These are phyloP conservation scores for Cercospora sp. DNA, from an alignment of 2,329 filamentous ascomycete genomes.

Conservation along the genomic window DNA sequence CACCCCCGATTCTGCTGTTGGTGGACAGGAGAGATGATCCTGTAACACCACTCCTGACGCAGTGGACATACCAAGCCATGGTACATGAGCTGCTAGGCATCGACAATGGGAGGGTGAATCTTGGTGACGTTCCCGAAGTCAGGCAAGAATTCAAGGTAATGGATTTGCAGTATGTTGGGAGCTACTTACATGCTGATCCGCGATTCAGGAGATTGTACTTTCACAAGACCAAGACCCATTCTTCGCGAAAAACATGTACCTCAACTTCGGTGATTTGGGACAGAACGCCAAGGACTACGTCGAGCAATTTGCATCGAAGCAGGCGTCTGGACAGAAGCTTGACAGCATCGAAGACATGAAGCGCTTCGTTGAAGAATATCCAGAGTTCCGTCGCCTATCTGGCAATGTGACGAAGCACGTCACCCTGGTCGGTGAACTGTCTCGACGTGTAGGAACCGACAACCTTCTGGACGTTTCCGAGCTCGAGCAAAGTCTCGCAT, in stretches of 20 bases:
- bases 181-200: conserved; percentile 9
- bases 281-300: conserved; percentile 99
- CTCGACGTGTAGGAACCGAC: conserved; percentile 80
- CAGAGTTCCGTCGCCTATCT: conserved; percentile 93
- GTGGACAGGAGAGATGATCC: conserved; percentile 92
- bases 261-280: conserved; percentile 94
- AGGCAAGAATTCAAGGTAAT: conserved; percentile 36
- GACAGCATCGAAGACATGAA: conserved; percentile 99
- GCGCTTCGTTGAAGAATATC: conserved; percentile 97
- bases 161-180: not conserved
- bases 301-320: conserved; percentile 95
- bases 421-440: conserved; percentile 90
- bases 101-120: conserved; percentile 87
- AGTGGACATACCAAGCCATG: conserved; percentile 99
- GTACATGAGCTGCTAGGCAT: conserved; percentile 95
- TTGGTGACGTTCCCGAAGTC: conserved; percentile 58
- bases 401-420: conserved; percentile 99
- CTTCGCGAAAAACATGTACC: conserved; percentile 99
- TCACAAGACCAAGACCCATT: conserved; percentile 98
- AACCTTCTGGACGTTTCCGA: conserved; percentile 94
- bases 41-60: conserved; percentile 87
- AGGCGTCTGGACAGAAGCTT: conserved; percentile 93
- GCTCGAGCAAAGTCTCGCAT: conserved; percentile 92
- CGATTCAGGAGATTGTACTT: conserved; percentile 77
- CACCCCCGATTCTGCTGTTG: conserved; percentile 85